Evolutionary conservation across 2,329 filamentous ascomycete species (phyloP), one percentile per base, ranked within the genome.

Genomic region (Aspergillus novoparasiticus): DNA sequence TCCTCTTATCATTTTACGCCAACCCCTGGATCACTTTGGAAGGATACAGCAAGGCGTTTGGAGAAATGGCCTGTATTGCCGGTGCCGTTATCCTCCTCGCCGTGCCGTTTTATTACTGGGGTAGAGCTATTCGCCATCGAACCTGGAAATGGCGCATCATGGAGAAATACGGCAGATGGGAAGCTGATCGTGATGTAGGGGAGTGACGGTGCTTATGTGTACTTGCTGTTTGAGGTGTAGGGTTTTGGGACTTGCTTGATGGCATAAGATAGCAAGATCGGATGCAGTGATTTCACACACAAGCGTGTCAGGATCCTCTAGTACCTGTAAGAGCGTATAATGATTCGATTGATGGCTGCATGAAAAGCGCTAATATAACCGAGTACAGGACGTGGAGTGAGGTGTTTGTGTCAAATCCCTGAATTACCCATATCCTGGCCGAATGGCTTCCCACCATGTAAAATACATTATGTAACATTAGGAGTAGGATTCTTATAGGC

Each of bases 1-100:
- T 65, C 43, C 64, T 65, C 21, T 32, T 66, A 10, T 66, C 64
- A 1, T 66, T 66, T 46, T 66, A 64, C 39, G 59, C 64, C 0
- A 66, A 64, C 51, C 64, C 61, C 4, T 64, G 64, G 64, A 58
- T 65, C 21, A 28, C 56, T 11, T 19, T 28, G 4, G 59, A 55
- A 4, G 64, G 64, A 3, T 64, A 65, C 28, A 26, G 30, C 5
- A 34, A 36, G 4, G 64, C 64, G 4, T 65, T 61, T 30, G 58
- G 58, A 9, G 55, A 43, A 14, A 65, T 65, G 64, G 64, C 64
- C 39, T 41, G 39, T n/a, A 41, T 41, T 6, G 39, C 39, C 0
- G 39, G 39, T 8, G 39, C 10, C 6, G 6, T 41, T 41, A 9
- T 41, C 39, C 16, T 41, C 2, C 4, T 41, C 0, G 39, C 39